phyloP scores from a whole-genome alignment of 78 protist genomes.

The Dictyostelium purpureum region DNA sequence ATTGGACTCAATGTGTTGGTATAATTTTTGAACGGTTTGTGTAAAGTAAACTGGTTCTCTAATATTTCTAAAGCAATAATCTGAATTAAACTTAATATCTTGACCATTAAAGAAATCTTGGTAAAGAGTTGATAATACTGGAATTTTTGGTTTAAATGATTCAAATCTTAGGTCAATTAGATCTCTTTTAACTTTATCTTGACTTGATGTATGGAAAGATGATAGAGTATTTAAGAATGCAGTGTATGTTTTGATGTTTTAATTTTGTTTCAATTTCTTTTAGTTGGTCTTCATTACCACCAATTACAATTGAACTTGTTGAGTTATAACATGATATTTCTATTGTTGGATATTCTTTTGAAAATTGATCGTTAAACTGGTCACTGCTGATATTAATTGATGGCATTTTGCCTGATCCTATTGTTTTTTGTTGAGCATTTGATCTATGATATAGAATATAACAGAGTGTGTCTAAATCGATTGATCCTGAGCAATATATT shows the following conservation, averaged over 20 bases:
- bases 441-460: not conserved
- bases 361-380: not conserved
- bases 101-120: not conserved
- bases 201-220: constrained; percentile 39
- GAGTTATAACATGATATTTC: constrained; percentile 24
- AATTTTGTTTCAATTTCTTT: not conserved
- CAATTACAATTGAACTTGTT: not conserved
- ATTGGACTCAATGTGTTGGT: not conserved
- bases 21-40: constrained; percentile 5
- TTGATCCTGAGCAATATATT: not conserved
- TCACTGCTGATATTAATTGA: not conserved
- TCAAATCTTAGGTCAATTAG: too few species aligned
- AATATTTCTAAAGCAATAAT: too few species aligned
- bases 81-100: too few species aligned
- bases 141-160: not conserved
- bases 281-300: not conserved
- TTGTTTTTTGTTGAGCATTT: not conserved
- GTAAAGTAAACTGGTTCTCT: not conserved
- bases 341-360: not conserved
- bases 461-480: not conserved
- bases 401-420: constrained; percentile 46
- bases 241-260: too few species aligned
- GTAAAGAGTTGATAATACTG: constrained; percentile 25
- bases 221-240: constrained; percentile 17
- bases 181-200: not conserved